Conservation (phyloP, 2,329 filamentous ascomycete genomes). For the Pseudonectria buxi region DNA sequence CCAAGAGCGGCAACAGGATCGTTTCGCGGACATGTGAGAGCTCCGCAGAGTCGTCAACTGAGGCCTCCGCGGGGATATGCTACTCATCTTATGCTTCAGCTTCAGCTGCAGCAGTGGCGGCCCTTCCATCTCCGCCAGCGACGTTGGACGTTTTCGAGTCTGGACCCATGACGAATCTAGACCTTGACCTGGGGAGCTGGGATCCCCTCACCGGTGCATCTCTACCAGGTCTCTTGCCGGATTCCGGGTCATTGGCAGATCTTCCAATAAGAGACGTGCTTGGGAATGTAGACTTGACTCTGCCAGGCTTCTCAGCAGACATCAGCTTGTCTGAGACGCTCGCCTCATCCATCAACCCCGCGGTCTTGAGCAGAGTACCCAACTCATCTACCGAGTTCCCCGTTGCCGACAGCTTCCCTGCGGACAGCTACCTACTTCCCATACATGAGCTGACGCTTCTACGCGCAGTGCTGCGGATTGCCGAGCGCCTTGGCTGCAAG, state of each 20-base stretch:
- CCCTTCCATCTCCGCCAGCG: no score
- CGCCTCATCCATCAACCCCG: slow-evolving; percentile 12
- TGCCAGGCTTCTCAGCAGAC: background rate
- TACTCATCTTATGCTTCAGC: no score
- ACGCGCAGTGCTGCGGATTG: slow-evolving; percentile 40
- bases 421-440: slow-evolving; percentile 43
- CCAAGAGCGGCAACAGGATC: slow-evolving; percentile 1
- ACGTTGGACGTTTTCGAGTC: no score
- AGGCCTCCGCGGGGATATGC: no score
- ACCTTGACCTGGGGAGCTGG: no score
- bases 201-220: no score
- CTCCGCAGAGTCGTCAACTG: background rate
- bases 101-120: no score
- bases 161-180: no score
- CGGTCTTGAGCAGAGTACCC: slow-evolving; percentile 14
- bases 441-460: slow-evolving; percentile 43
- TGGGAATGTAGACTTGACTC: background rate
- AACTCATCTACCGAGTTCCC: slow-evolving; percentile 15
- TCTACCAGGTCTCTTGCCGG: no score
- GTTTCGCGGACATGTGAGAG: background rate
- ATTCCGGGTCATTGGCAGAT: no score
- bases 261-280: background rate
- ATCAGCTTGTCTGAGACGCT: slow-evolving; percentile 6
- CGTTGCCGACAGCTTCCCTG: slow-evolving; percentile 41
- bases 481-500: slow-evolving; percentile 36